Evolutionary conservation across 2,329 filamentous ascomycete genomes (phyloP), one percentile per base, ranked within the genome.

Genomic region (Diplodia seriata): DNA sequence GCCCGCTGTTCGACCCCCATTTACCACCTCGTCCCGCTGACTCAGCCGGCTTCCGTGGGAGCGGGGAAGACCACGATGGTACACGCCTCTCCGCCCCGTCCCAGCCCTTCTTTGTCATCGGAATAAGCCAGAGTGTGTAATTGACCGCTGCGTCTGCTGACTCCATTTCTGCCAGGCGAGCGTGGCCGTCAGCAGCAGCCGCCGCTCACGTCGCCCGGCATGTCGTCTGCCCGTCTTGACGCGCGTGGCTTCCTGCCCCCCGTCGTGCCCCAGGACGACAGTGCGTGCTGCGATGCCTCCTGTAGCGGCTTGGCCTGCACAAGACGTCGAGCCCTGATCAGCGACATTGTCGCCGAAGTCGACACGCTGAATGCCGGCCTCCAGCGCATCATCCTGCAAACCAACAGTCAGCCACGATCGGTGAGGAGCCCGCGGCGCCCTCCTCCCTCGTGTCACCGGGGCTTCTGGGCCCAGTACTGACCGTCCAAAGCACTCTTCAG

Each of bases 91-190:
- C 23, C 23, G 36, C 51, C 57, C n/a, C 33, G 9, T 38, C 33
- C 57, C 51, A 38, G 47, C 50, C 63, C 50, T n/a, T 66, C 51
- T 66, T 56, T 66, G 64, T 66, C 64, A 66, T 65, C 49, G 40
- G n/a, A 11, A 3, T 53, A 49, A n/a, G 43, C 50, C 29, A n/a
- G 59, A 51, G 18, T 63, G 59, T 38, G 59, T 63, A 63, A 63
- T 63, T 63, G 64, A 66, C 64, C n/a, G 53, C 36, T 50, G 53
- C 11, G 15, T 51, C 59, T 63, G 59, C 59, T 63, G 59, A 66
- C 64, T 57, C 51, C 23, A n/a, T 4, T 29, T 31, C 51, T 66
- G 9, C 4, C 53, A n/a, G 20, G 26, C 63, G 51, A 56, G 38
- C 50, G 12, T 49, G 64, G 53, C 18, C 43, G 38, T 49, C 64